These are phyloP conservation scores for Gaultheria prostrata DNA, from an alignment of 148 eudicot genomes.

Conservation along the genomic window DNA sequence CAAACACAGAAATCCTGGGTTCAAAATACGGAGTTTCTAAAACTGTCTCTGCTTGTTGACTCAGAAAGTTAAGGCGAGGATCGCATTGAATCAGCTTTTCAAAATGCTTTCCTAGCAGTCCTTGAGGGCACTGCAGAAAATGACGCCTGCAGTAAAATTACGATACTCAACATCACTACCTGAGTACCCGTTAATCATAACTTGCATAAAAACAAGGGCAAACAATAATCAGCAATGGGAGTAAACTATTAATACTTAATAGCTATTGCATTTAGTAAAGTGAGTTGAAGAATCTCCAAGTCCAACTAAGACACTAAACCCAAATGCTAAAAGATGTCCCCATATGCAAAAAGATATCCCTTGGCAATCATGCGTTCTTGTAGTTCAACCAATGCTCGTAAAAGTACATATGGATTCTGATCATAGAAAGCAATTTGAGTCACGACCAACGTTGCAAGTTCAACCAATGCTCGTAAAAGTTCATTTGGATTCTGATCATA, in stretches of 20 bases:
- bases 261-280: neutral
- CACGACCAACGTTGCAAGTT: neutral
- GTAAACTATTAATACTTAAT: neutral
- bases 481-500: neutral
- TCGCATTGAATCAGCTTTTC: constrained; percentile 94
- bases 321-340: neutral
- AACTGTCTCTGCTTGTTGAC: constrained; percentile 72
- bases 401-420: neutral
- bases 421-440: neutral
- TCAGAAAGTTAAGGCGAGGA: constrained; percentile 79
- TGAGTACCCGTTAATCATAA: too few relatives aligned
- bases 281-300: neutral
- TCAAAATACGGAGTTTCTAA: constrained; percentile 78
- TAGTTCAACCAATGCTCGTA: neutral
- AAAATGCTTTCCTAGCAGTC: constrained; percentile 85
- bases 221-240: neutral
- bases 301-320: neutral
- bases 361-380: neutral
- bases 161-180: neutral
- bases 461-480: neutral
- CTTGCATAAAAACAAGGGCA: neutral
- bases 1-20: constrained; percentile 53
- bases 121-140: constrained; percentile 74
- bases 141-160: constrained; percentile 59
- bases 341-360: neutral